These are phyloP conservation scores for Olyra latifolia DNA, from an alignment of 176 grass and related monocot genomes.

Conservation along the genomic window DNA sequence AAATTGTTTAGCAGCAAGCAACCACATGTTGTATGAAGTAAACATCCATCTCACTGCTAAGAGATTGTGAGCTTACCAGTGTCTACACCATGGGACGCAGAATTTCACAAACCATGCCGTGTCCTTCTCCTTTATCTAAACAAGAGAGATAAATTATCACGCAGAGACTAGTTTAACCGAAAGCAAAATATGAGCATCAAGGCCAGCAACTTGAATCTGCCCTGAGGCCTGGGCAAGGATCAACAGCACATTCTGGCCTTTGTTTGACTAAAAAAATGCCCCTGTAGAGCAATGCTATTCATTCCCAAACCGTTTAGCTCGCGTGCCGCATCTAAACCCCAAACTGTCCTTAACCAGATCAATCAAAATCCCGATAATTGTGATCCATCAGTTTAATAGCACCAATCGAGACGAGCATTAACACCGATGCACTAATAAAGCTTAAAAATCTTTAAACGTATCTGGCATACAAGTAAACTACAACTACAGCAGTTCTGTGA, in stretches of 20 bases:
- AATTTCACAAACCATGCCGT: constrained; percentile 87
- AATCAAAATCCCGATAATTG: not conserved
- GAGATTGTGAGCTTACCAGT: constrained; percentile 63
- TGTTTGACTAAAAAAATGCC: not conserved
- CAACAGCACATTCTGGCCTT: not conserved
- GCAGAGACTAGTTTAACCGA: constrained; percentile 7
- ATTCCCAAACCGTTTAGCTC: not conserved
- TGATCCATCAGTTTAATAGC: not conserved
- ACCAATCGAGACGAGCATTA: not conserved
- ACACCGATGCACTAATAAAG: not conserved
- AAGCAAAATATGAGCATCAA: not conserved
- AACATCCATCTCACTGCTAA: not conserved
- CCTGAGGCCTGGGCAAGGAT: not conserved
- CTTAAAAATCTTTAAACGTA: not conserved
- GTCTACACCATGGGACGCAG: constrained; percentile 93
- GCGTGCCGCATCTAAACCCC: not conserved
- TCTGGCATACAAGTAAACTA: not conserved
- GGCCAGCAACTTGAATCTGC: not conserved
- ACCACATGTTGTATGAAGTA: not conserved
- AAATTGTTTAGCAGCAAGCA: not conserved
- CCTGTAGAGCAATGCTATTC: not conserved
- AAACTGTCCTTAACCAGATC: not conserved
- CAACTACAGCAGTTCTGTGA: not conserved
- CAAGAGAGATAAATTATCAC: not conserved
- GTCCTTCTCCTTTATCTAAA: constrained; percentile 91